These are phyloP conservation scores for Suillus decipiens DNA, from an alignment of 768 basidiomycete genomes.

Conservation along the genomic window DNA sequence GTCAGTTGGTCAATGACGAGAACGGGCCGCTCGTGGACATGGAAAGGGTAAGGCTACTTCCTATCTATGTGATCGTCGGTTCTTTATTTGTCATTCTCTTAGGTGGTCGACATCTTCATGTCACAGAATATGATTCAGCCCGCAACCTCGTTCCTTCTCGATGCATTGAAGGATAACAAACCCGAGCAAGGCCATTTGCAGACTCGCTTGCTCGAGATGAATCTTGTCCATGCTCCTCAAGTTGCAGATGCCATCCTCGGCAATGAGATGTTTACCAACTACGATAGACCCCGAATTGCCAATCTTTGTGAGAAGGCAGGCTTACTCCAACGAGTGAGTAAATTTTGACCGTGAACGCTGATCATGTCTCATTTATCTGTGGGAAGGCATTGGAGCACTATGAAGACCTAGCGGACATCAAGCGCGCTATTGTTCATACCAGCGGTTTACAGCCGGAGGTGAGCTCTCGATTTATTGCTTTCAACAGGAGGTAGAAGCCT, in stretches of 20 bases:
- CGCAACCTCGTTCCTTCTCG: constrained; percentile 95
- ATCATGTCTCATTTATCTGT: constrained; percentile 15
- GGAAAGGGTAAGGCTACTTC: constrained; percentile 63
- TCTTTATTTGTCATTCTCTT: constrained; percentile 6
- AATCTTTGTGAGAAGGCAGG: constrained; percentile 99
- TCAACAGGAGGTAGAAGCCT: not conserved
- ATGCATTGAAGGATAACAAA: constrained; percentile 97
- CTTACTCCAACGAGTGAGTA: constrained; percentile 81
- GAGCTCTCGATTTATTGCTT: constrained; percentile 28
- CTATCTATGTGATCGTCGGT: not conserved
- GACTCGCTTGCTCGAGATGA: constrained; percentile 97
- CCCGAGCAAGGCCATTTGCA: constrained; percentile 96
- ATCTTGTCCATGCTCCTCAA: constrained; percentile 95
- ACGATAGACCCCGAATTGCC: constrained; percentile 94
- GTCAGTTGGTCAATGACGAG: constrained; percentile 92
- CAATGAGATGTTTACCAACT: constrained; percentile 98
- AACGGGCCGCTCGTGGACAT: constrained; percentile 89
- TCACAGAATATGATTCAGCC: constrained; percentile 99
- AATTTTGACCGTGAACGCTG: not conserved
- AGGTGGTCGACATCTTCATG: constrained; percentile 99
- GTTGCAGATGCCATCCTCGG: constrained; percentile 98
- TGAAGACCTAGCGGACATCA: constrained; percentile 97
- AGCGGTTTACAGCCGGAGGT: constrained; percentile 83
- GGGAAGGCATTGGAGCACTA: constrained; percentile 95
- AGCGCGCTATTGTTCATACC: constrained; percentile 94